A percentile compares a stretch with the other conserved stretches of the same genome.
Conservation (phyloP, 495 filamentous ascomycete genomes). For the Penicillium silybi region DNA sequence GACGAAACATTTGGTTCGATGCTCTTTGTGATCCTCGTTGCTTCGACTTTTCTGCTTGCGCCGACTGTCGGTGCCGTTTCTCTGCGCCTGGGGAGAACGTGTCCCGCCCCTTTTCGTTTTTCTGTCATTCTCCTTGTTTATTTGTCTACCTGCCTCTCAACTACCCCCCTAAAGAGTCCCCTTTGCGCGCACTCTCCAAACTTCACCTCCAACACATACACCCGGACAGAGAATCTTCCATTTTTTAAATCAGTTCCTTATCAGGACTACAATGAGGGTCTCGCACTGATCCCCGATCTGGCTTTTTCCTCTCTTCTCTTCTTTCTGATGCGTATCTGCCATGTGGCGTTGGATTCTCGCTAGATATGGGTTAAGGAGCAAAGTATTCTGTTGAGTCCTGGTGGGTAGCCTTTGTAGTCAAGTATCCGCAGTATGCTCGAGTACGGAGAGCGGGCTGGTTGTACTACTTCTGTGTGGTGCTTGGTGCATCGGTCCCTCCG, state of each 20-base stretch:
- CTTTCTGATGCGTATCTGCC: constrained; percentile 18
- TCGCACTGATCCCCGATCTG: constrained; percentile 23
- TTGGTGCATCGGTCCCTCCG: too few species aligned
- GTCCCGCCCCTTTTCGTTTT: constrained; percentile 2
- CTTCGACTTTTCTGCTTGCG: constrained; percentile 12
- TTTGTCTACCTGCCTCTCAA: constrained; percentile 30
- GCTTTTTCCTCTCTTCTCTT: constrained; percentile 14
- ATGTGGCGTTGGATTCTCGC: constrained; percentile 21
- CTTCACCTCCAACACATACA: constrained; percentile 23
- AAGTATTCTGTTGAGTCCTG: constrained; percentile 2
- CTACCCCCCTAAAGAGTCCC: constrained; percentile 30
- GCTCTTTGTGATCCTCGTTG: not conserved
- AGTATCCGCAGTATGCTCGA: not conserved
- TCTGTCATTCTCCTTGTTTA: constrained; percentile 23
- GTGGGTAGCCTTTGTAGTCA: not conserved
- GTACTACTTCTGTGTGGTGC: too few species aligned
- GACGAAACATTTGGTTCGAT: constrained; percentile 1
- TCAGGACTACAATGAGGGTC: constrained; percentile 29
- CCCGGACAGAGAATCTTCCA: constrained; percentile 22
- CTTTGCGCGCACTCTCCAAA: constrained; percentile 32
- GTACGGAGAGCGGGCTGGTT: too few species aligned
- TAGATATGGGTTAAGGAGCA: constrained; percentile 20
- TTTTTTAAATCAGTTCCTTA: constrained; percentile 33
- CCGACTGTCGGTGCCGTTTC: not conserved
- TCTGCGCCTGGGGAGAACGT: not conserved